A percentile compares a stretch with the other conserved stretches of the same genome.
phyloP scores from a whole-genome alignment of 768 basidiomycete genomes.

The Amanita subjunquillea region DNA sequence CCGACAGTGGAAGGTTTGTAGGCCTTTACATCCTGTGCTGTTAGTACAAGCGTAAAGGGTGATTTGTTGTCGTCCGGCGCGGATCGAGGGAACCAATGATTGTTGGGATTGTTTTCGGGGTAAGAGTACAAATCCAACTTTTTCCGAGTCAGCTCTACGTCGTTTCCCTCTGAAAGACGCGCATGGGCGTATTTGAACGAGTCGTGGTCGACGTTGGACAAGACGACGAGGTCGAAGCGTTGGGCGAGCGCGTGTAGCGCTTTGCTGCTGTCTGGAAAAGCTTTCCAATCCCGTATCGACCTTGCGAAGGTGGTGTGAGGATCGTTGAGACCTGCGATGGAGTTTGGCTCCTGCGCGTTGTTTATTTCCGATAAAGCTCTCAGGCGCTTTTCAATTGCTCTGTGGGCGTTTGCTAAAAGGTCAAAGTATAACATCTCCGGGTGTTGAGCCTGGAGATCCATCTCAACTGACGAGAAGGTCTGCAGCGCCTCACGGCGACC shows the following conservation, averaged over 20 bases:
- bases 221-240: conserved; percentile 59
- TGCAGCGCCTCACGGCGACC: conserved; percentile 39
- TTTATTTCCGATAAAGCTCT: conserved; percentile 18
- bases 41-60: conserved; percentile 56
- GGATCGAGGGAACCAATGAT: conserved; percentile 34
- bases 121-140: conserved; percentile 19
- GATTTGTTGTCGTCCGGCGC: conserved; percentile 31
- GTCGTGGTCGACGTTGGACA: conserved; percentile 64
- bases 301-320: conserved; percentile 42
- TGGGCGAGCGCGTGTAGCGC: conserved; percentile 51
- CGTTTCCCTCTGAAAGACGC: conserved; percentile 33
- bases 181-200: conserved; percentile 54
- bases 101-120: conserved; percentile 21
- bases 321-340: conserved; percentile 8
- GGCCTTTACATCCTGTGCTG: conserved; percentile 62
- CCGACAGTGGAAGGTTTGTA: conserved; percentile 61
- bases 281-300: conserved; percentile 51
- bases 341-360: conserved; percentile 7
- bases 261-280: conserved; percentile 55
- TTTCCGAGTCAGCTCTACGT: conserved; percentile 8
- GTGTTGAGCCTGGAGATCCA: conserved; percentile 44
- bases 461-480: conserved; percentile 44
- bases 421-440: conserved; percentile 52
- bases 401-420: conserved; percentile 42
- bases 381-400: conserved; percentile 25